Evolutionary conservation across 2,329 filamentous ascomycete species (phyloP).

Genomic region (Trichoderma endophyticum): DNA sequence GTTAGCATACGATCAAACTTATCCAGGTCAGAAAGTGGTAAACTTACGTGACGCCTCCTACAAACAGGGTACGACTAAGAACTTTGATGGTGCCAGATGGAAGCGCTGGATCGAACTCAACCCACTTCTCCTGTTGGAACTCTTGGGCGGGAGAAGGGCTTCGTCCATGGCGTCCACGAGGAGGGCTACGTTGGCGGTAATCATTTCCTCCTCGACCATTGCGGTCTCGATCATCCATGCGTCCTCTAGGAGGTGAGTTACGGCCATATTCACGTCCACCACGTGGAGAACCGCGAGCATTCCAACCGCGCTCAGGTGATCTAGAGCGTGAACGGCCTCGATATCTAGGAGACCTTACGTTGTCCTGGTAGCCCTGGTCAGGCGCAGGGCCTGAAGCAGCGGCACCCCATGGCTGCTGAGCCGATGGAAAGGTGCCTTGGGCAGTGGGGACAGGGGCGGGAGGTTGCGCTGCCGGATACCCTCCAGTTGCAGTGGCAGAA

Average conservation of each 20-base stretch:
- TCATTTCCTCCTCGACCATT: constrained; percentile 56
- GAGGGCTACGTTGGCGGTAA: constrained; percentile 89
- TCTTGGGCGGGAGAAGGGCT: constrained; percentile 55
- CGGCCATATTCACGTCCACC: constrained; percentile 64
- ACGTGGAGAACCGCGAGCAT: constrained; percentile 59
- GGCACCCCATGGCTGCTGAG: constrained; percentile 33
- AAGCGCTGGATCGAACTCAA: constrained; percentile 74
- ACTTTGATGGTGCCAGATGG: constrained; percentile 83
- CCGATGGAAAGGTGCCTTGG: constrained; percentile 42
- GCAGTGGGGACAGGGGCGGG: constrained; percentile 23
- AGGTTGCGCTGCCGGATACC: constrained; percentile 35
- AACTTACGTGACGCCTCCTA: constrained; percentile 86
- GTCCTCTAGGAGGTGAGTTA: constrained; percentile 60
- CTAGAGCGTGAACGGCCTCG: constrained; percentile 69
- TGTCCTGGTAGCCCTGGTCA: constrained; percentile 55
- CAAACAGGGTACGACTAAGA: constrained; percentile 89
- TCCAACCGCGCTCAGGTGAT: constrained; percentile 74
- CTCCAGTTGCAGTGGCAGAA: constrained; percentile 31
- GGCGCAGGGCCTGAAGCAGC: constrained; percentile 32
- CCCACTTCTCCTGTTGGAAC: constrained; percentile 57
- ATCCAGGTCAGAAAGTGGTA: neutral
- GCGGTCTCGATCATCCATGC: constrained; percentile 44
- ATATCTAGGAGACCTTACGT: constrained; percentile 59
- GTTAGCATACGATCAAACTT: constrained; percentile 19
- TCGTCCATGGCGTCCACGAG: constrained; percentile 63